Conservation (phyloP, 1,139 yeast species). For the Meyerozyma smithsonii region DNA sequence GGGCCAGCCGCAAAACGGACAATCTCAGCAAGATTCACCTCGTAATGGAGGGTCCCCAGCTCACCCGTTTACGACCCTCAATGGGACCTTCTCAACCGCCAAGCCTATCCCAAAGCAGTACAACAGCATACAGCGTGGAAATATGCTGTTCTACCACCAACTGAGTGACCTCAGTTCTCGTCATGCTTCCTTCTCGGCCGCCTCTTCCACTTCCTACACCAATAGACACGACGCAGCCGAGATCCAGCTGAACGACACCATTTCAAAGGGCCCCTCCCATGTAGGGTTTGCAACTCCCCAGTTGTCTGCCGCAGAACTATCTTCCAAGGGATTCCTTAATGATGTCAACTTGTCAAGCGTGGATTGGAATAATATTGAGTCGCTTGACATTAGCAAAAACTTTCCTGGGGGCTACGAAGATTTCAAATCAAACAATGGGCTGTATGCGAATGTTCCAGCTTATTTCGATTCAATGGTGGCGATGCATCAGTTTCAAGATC, state of each 20-base stretch:
- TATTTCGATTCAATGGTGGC: constrained; percentile 14
- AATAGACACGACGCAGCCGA: constrained; percentile 40
- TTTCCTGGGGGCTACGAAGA: constrained; percentile 4
- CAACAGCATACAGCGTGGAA: background rate
- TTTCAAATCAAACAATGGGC: background rate
- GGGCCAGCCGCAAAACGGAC: constrained; percentile 2
- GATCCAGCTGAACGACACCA: constrained; percentile 24
- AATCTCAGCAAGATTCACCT: constrained; percentile 10
- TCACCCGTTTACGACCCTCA: constrained; percentile 1
- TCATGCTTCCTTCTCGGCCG: constrained; percentile 81
- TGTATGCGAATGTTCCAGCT: constrained; percentile 1
- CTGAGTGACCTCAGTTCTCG: constrained; percentile 19
- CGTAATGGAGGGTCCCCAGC: constrained; percentile 11
- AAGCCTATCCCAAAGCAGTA: constrained; percentile 5
- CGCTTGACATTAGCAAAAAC: constrained; percentile 20
- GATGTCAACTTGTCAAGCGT: constrained; percentile 16
- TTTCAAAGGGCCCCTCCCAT: constrained; percentile 49
- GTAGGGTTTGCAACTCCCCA: constrained; percentile 83
- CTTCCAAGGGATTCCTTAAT: constrained; percentile 18
- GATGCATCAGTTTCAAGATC: constrained; percentile 28
- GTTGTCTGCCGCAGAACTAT: constrained; percentile 30
- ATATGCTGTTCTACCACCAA: background rate
- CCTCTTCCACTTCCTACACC: constrained; percentile 67
- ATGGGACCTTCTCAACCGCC: constrained; percentile 1
- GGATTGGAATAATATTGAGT: constrained; percentile 35